These are phyloP conservation scores for Beauveria caledonica DNA, from an alignment of 2,329 filamentous ascomycete genomes.

Conservation along the genomic window DNA sequence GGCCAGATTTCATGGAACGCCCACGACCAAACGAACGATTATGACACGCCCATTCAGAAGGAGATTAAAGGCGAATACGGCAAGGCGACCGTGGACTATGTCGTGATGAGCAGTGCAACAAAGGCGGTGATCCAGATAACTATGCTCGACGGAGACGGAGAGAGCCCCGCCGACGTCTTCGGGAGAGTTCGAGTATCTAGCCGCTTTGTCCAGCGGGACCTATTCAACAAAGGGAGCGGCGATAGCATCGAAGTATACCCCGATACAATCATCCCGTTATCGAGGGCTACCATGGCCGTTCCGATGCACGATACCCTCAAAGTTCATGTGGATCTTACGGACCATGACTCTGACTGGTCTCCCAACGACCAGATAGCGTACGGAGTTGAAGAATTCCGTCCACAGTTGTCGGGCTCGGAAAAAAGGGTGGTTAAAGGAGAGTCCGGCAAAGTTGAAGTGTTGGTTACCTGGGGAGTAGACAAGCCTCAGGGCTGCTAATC, in stretches of 20 bases:
- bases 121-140: not conserved
- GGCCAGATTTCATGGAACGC: not conserved
- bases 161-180: conserved; percentile 8
- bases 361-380: not conserved
- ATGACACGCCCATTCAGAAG: not conserved
- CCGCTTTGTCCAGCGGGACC: not conserved
- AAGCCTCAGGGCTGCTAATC: no score
- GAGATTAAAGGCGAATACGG: conserved; percentile 4
- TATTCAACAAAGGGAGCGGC: not conserved
- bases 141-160: conserved; percentile 10
- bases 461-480: not conserved
- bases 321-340: not conserved
- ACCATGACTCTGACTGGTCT: not conserved
- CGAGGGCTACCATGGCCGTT: not conserved
- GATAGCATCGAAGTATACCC: not conserved
- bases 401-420: not conserved
- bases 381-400: not conserved
- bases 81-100: conserved; percentile 3
- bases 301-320: not conserved
- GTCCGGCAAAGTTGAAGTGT: not conserved
- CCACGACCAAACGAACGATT: not conserved
- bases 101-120: conserved; percentile 2
- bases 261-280: not conserved
- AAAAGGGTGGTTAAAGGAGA: not conserved
- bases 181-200: not conserved